These are phyloP conservation scores for Crotalaria pallida DNA, from an alignment of 306 rosid genomes.

Conservation along the genomic window DNA sequence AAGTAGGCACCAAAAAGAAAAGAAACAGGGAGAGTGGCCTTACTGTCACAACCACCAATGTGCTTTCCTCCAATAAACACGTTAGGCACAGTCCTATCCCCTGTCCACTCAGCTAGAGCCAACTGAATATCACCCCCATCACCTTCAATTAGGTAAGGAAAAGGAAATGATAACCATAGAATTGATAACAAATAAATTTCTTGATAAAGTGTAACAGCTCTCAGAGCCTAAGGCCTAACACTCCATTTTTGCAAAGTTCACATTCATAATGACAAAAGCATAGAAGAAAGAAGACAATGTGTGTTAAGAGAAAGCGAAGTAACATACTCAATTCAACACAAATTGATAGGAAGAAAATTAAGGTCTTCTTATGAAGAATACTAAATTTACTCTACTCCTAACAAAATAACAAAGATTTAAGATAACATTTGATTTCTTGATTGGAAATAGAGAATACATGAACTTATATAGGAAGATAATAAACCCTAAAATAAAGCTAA, in stretches of 20 bases:
- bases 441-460: too few species aligned
- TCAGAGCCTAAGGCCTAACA: neutral
- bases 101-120: constrained; percentile 51
- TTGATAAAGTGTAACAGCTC: neutral
- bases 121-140: constrained; percentile 60
- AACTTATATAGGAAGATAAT: too few species aligned
- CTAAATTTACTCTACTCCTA: too few species aligned
- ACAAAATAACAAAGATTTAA: too few species aligned
- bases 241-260: neutral
- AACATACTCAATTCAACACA: neutral
- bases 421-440: too few species aligned
- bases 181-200: neutral
- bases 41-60: constrained; percentile 49
- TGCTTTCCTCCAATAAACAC: constrained; percentile 72
- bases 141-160: constrained; percentile 27
- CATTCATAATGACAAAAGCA: neutral
- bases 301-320: neutral
- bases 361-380: too few species aligned
- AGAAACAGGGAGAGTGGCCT: neutral
- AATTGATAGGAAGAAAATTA: too few species aligned
- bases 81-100: constrained; percentile 53
- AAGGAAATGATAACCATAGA: neutral
- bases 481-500: too few species aligned
- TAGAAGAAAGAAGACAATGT: neutral
- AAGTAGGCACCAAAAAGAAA: neutral